phyloP scores from a whole-genome alignment of 805 yeast genomes.

The Myxozyma neglecta region DNA sequence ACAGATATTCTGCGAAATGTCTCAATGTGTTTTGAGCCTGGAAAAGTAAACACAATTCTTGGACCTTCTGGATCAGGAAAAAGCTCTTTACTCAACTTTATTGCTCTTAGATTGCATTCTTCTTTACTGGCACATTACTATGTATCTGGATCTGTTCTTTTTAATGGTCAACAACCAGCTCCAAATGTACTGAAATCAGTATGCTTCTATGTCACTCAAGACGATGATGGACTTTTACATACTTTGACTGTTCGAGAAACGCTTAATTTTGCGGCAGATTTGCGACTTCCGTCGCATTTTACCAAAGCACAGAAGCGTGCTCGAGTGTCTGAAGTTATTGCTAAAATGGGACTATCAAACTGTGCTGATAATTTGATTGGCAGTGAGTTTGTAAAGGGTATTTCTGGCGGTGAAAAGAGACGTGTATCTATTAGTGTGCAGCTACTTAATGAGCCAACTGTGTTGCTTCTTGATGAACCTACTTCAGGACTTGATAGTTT shows the following conservation, averaged over 20 bases:
- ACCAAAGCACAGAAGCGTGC: constrained; percentile 47
- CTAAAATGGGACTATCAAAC: constrained; percentile 67
- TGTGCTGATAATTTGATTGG: constrained; percentile 77
- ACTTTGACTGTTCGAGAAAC: constrained; percentile 78
- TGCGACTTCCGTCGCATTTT: constrained; percentile 54
- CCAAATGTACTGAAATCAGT: constrained; percentile 44
- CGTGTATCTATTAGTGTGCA: constrained; percentile 82
- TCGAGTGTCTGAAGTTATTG: constrained; percentile 57
- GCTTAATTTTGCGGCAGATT: constrained; percentile 63
- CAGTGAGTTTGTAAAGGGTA: constrained; percentile 58
- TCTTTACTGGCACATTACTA: constrained; percentile 39
- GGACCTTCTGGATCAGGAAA: constrained; percentile 85
- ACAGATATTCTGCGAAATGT: constrained; percentile 49
- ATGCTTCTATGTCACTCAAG: constrained; percentile 80
- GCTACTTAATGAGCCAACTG: constrained; percentile 66
- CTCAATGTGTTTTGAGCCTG: constrained; percentile 53
- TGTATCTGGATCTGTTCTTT: constrained; percentile 47
- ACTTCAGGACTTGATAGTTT: constrained; percentile 85
- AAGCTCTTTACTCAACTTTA: constrained; percentile 61
- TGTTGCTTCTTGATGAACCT: constrained; percentile 80
- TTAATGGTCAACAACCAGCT: constrained; percentile 47
- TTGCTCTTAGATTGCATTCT: constrained; percentile 59
- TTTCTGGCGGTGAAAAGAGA: constrained; percentile 79
- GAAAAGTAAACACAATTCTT: constrained; percentile 67
- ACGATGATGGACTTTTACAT: constrained; percentile 70